Evolutionary conservation across 768 basidiomycete species (phyloP).

Genomic region (Rhodotorula paludigena): DNA sequence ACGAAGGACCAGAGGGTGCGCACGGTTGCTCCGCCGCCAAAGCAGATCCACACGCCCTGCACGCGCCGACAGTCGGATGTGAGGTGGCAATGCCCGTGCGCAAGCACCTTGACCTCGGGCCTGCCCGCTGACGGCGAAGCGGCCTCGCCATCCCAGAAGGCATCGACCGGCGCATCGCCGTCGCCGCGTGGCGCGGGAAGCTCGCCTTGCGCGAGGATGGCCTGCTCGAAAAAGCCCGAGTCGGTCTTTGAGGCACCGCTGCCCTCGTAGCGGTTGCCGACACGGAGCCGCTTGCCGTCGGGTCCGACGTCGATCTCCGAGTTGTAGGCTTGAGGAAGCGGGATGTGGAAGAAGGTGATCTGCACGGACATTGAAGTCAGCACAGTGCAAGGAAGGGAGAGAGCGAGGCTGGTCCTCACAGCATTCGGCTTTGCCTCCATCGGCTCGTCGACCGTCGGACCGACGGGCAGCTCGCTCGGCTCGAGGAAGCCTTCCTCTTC

Average conservation of each 20-base stretch:
- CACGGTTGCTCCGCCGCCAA: constrained; percentile 60
- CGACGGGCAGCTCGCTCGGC: constrained; percentile 10
- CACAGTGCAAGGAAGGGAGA: constrained; percentile 54
- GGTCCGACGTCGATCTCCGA: constrained; percentile 62
- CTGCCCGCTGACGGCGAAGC: constrained; percentile 17
- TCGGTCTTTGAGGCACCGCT: constrained; percentile 64
- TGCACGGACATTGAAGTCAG: not conserved
- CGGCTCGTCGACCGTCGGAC: constrained; percentile 18
- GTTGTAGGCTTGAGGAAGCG: constrained; percentile 70
- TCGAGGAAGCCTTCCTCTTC: constrained; percentile 2
- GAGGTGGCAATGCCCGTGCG: constrained; percentile 81
- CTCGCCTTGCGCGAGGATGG: constrained; percentile 66
- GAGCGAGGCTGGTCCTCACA: constrained; percentile 98
- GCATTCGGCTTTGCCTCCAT: constrained; percentile 87
- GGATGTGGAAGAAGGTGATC: constrained; percentile 53
- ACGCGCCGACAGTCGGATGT: constrained; percentile 64
- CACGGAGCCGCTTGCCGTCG: constrained; percentile 62
- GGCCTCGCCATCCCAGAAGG: constrained; percentile 36
- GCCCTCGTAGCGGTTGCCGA: constrained; percentile 62
- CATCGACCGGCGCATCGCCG: constrained; percentile 60
- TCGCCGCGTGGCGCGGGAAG: constrained; percentile 54
- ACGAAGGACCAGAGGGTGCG: constrained; percentile 16
- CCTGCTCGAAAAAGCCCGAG: constrained; percentile 80
- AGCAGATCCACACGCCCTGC: constrained; percentile 84
- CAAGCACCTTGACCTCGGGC: constrained; percentile 55